Evolutionary conservation across 176 grass and related monocot species (phyloP).

Genomic region (Carex pumila): DNA sequence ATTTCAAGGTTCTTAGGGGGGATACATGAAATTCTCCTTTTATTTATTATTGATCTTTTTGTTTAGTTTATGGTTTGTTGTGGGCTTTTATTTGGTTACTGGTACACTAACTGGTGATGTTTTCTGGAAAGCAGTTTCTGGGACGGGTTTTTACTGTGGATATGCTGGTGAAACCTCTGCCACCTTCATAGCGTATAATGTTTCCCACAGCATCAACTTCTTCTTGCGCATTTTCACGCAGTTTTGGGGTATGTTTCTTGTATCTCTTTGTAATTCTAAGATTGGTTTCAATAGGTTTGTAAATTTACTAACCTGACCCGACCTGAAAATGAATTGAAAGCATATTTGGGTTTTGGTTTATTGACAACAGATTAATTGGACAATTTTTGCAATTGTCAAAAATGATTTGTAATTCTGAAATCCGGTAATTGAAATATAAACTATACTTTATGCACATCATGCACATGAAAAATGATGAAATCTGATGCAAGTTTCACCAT

Average conservation of each 20-base stretch:
- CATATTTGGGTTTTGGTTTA: background rate
- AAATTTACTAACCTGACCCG: background rate
- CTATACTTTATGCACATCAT: background rate
- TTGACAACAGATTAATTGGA: background rate
- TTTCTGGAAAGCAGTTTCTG: slow-evolving; percentile 58
- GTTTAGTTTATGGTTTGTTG: background rate
- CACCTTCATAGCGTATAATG: slow-evolving; percentile 87
- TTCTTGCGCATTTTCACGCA: slow-evolving; percentile 92
- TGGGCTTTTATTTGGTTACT: background rate
- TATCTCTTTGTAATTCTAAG: background rate
- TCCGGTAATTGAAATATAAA: background rate
- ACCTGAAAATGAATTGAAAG: background rate
- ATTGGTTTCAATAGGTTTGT: slow-evolving; percentile 16
- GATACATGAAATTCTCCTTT: background rate
- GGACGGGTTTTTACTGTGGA: slow-evolving; percentile 79
- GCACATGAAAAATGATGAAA: background rate
- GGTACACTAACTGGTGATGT: background rate
- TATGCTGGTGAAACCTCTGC: slow-evolving; percentile 89
- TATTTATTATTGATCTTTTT: background rate
- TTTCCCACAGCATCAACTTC: slow-evolving; percentile 75
- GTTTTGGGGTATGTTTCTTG: slow-evolving; percentile 74
- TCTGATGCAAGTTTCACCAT: background rate
- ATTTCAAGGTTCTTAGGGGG: too few species aligned
- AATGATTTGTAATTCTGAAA: background rate
- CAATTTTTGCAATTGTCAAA: background rate